These are phyloP conservation scores for Chlorella ohadii DNA, from an alignment of 139 green algal species.

Conservation along the genomic window DNA sequence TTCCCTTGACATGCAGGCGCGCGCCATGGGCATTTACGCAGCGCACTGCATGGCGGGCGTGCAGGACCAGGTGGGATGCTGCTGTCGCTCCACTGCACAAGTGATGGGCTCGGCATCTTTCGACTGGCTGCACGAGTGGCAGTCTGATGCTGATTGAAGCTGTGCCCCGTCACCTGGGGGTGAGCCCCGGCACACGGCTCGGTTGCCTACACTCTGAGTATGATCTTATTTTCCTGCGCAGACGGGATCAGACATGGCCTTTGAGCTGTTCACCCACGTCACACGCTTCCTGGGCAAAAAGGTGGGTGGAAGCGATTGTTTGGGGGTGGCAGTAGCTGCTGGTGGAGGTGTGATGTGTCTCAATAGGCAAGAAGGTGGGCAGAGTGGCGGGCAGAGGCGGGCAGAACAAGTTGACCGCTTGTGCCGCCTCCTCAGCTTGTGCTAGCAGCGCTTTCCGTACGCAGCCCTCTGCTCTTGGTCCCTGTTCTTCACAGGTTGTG, in stretches of 20 bases:
- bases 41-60: conserved; percentile 73
- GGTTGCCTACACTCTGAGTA: too few relatives aligned
- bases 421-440: too few relatives aligned
- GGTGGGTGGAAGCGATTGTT: conserved; percentile 25
- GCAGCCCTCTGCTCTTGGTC: too few relatives aligned
- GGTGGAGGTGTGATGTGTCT: conserved; percentile 21
- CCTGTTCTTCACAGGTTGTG: conserved; percentile 73
- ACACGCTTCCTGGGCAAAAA: conserved; percentile 86
- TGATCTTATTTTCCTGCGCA: neutral
- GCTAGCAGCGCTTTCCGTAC: too few relatives aligned
- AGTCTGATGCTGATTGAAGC: too few relatives aligned
- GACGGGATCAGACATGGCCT: conserved; percentile 63
- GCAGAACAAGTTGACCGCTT: too few relatives aligned
- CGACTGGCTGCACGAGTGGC: too few relatives aligned
- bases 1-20: too few relatives aligned
- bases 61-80: conserved; percentile 34
- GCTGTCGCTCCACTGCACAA: neutral
- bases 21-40: conserved; percentile 70
- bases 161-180: too few relatives aligned
- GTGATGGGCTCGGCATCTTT: neutral
- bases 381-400: too few relatives aligned
- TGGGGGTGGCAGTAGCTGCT: too few relatives aligned
- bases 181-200: too few relatives aligned
- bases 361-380: conserved; percentile 77
- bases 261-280: conserved; percentile 92